Evolutionary conservation across 2,329 filamentous ascomycete genomes (phyloP).

Genomic region (Alternaria arborescens): DNA sequence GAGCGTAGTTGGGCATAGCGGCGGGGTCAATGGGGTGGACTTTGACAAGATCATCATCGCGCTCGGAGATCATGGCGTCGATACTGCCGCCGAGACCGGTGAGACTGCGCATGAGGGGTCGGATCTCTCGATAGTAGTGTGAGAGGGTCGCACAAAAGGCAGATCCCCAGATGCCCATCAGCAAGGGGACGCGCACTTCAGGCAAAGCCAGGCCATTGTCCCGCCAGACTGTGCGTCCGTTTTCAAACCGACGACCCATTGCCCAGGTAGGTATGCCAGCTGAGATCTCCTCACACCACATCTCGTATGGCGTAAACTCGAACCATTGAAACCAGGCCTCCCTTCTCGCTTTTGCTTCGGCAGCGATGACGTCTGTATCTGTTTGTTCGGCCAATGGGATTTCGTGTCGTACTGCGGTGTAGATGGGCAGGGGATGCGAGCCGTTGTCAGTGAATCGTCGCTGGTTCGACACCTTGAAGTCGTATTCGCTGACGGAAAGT

Average conservation of each 20-base stretch:
- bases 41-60: conserved; percentile 84
- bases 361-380: conserved; percentile 44
- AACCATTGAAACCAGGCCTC: conserved; percentile 99
- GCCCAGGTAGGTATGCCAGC: conserved; percentile 97
- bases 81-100: conserved; percentile 75
- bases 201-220: conserved; percentile 76
- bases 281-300: conserved; percentile 91
- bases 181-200: conserved; percentile 81
- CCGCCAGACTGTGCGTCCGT: conserved; percentile 71
- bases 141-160: conserved; percentile 95
- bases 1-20: conserved; percentile 86
- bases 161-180: conserved; percentile 95
- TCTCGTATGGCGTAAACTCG: conserved; percentile 87
- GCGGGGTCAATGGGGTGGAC: conserved; percentile 95
- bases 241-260: conserved; percentile 81
- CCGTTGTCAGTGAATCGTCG: conserved; percentile 77
- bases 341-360: conserved; percentile 58
- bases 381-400: conserved; percentile 73
- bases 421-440: conserved; percentile 88
- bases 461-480: conserved; percentile 93
- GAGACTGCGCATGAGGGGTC: conserved; percentile 79
- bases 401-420: conserved; percentile 93
- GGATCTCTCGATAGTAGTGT: conserved; percentile 94
- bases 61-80: conserved; percentile 82
- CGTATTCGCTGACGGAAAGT: conserved; percentile 74